These are phyloP conservation scores for Trypanosoma avium DNA, from an alignment of 208 protist species.

Conservation along the genomic window DNA sequence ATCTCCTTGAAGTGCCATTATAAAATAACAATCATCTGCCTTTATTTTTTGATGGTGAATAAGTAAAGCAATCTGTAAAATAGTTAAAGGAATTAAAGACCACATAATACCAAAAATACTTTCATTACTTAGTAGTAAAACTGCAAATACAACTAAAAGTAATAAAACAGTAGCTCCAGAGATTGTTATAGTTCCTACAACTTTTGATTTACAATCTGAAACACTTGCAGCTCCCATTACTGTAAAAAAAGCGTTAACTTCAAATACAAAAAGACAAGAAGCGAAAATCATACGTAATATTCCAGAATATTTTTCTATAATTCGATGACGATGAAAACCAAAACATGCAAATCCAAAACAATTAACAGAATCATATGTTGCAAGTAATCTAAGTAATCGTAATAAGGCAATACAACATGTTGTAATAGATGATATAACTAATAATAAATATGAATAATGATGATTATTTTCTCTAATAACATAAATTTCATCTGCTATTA, in stretches of 20 bases:
- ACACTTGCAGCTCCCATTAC: neutral
- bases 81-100: slow-evolving; percentile 26
- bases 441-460: slow-evolving; percentile 29
- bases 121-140: slow-evolving; percentile 25
- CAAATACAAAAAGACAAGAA: slow-evolving; percentile 52
- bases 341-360: slow-evolving; percentile 75
- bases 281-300: slow-evolving; percentile 42
- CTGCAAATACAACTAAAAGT: slow-evolving; percentile 26
- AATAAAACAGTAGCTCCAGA: slow-evolving; percentile 31
- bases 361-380: slow-evolving; percentile 62
- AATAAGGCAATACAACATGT: slow-evolving; percentile 51
- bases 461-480: neutral
- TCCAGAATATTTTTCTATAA: slow-evolving; percentile 40
- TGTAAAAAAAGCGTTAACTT: slow-evolving; percentile 56
- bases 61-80: slow-evolving; percentile 37
- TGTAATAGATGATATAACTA: slow-evolving; percentile 29
- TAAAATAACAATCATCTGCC: slow-evolving; percentile 7
- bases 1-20: neutral
- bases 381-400: slow-evolving; percentile 44
- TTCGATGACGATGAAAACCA: slow-evolving; percentile 32
- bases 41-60: slow-evolving; percentile 4
- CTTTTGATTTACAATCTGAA: slow-evolving; percentile 25
- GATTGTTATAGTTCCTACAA: slow-evolving; percentile 30
- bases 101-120: slow-evolving; percentile 37
- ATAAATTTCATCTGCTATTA: slow-evolving; percentile 28